These are phyloP conservation scores for Avena atlantica DNA, from an alignment of 176 grass and related monocot species.

Conservation along the genomic window DNA sequence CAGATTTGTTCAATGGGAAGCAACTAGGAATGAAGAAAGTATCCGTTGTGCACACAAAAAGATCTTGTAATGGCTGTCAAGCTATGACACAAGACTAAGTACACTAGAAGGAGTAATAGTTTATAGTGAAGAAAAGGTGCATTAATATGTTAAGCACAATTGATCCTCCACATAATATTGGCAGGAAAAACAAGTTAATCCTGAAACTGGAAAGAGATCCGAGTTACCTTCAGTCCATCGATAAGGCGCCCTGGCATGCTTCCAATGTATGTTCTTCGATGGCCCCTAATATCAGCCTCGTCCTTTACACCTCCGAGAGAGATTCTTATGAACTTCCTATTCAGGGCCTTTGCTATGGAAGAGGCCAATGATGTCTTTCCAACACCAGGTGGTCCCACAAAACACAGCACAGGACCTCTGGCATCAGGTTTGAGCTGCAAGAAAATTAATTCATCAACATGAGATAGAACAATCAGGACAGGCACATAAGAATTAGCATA, in stretches of 20 bases:
- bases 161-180: neutral
- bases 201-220: conserved; percentile 32
- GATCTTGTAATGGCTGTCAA: conserved; percentile 2
- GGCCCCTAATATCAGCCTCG: conserved; percentile 98
- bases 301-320: conserved; percentile 98
- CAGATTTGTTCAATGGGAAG: conserved; percentile 23
- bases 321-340: conserved; percentile 94
- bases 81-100: conserved; percentile 27
- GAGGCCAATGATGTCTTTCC: conserved; percentile 98
- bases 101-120: conserved; percentile 22
- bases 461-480: conserved; percentile 29
- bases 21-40: neutral
- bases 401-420: conserved; percentile 91
- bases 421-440: conserved; percentile 98
- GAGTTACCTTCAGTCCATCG: conserved; percentile 88
- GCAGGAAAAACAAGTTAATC: conserved; percentile 23
- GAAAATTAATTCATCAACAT: conserved; percentile 41
- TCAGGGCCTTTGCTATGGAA: conserved; percentile 89
- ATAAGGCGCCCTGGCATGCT: conserved; percentile 99
- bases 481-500: conserved; percentile 14
- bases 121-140: neutral
- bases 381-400: conserved; percentile 98
- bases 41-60: neutral
- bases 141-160: neutral
- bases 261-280: conserved; percentile 97